Base-by-base conservation (phyloP, 1,139 yeast species). In the Suhomyces bokatorum region DNA sequence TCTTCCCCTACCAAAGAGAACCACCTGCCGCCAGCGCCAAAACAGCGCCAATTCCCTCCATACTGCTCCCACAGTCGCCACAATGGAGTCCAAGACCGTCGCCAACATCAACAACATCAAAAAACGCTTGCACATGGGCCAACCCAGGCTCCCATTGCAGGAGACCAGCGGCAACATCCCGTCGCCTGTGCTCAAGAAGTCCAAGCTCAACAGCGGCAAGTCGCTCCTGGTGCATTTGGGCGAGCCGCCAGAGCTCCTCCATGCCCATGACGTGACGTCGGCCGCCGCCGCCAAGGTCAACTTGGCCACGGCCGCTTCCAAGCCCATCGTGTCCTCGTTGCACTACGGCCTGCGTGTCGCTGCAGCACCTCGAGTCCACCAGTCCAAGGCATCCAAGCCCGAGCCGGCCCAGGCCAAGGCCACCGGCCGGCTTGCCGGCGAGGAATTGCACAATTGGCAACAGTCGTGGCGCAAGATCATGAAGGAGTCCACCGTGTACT, bases 401-500 rank as follows among this genome's bases (percentile, higher is more conserved):
- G 40, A 32, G 12, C 13, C 20, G n/a, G 26, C 35, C 12, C 34
- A 37, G 16, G 22, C 39, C 11, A 36, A 38, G 27, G 27, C 32
- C 34, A 49, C 55, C 4, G 62, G 62, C 9, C 54, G 77, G 15
- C 59, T 73, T 20, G 73, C 67, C 1, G 80, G 78, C 2, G 78
- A 71, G 35, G 88, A 84, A 50, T 63, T 85, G 43, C 66, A 70
- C 42, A 78, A 75, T 53, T 91, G 98, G 98, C 91, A 87, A 59
- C 74, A 74, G 40, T 82, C 85, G 45, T 91, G 97, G 97, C 74
- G 83, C 44, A 75, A 76, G 48, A 87, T 88, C 52, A 83, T 91
- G 87, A 77, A 77, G 38, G 81, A 77, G 45, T 80, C 91, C 27
- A 79, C 80, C 26, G 86, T 89, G 16, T 93, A 87, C 63, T 89